phyloP scores from a whole-genome alignment of 306 rosid genomes.

The Cucumis melo region DNA sequence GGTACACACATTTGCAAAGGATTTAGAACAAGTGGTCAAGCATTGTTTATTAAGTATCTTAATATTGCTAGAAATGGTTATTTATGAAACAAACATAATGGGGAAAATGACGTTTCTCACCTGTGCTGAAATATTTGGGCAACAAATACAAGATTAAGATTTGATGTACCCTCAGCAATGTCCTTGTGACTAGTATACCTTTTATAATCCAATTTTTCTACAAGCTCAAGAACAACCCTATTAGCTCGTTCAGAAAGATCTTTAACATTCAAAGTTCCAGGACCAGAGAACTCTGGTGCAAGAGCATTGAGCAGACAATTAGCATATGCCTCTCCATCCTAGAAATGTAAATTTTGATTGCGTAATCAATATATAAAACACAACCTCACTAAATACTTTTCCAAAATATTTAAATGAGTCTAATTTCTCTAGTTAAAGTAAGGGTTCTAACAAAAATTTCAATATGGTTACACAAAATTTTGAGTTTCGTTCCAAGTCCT shows the following conservation, averaged over 20 bases:
- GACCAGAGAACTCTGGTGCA: no score
- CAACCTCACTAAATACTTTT: no score
- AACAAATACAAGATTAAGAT: slow-evolving; percentile 98
- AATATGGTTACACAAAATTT: neutral
- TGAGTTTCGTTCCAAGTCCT: neutral
- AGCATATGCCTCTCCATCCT: no score
- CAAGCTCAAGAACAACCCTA: slow-evolving; percentile 88
- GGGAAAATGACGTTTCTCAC: slow-evolving; percentile 26
- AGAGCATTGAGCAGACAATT: no score
- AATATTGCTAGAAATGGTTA: neutral
- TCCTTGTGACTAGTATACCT: slow-evolving; percentile 83
- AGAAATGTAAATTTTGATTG: no score
- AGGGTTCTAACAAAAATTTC: neutral
- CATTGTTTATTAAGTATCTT: neutral
- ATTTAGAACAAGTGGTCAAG: neutral
- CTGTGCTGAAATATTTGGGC: slow-evolving; percentile 97
- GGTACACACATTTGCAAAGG: neutral
- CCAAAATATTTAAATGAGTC: neutral
- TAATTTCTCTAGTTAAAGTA: neutral
- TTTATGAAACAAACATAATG: no score
- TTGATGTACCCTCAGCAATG: slow-evolving; percentile 89
- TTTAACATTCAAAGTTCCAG: no score
- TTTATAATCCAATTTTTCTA: slow-evolving; percentile 87
- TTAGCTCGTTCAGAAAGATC: slow-evolving; percentile 71
- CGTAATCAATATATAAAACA: no score